These are phyloP conservation scores for Flaveria ramosissima DNA, from an alignment of 129 eudicot species.

Conservation along the genomic window DNA sequence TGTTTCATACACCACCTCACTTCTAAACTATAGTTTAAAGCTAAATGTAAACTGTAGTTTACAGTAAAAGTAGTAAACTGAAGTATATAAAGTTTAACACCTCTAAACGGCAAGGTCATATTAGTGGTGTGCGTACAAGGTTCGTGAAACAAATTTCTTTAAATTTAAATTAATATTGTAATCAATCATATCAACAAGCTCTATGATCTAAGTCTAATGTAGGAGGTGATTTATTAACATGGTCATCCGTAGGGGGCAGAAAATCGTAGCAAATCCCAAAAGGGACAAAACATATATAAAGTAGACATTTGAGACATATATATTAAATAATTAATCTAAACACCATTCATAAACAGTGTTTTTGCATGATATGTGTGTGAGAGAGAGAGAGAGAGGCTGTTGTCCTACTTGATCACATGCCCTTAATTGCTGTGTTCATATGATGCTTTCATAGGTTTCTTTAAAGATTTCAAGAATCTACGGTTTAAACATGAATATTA, in stretches of 20 bases:
- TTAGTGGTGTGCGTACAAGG: no score
- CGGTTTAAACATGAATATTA: constrained; percentile 2
- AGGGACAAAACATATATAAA: constrained; percentile 50
- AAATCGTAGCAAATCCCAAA: constrained; percentile 57
- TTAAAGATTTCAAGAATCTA: constrained; percentile 18
- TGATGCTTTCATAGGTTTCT: constrained; percentile 2
- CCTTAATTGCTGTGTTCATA: background rate
- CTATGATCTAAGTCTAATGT: constrained; percentile 22
- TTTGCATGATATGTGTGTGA: constrained; percentile 64
- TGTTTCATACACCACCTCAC: no score
- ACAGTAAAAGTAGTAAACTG: no score
- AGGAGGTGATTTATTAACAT: constrained; percentile 34
- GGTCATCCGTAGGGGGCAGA: constrained; percentile 58
- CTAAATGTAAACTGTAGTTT: no score
- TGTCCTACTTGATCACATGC: constrained; percentile 23
- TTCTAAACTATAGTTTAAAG: no score
- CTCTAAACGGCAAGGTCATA: no score
- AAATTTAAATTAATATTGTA: background rate
- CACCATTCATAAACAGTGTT: constrained; percentile 47
- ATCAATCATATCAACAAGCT: constrained; percentile 16
- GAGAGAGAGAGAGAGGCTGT: background rate
- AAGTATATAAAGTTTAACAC: no score
- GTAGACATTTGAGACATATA: constrained; percentile 35
- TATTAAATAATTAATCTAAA: constrained; percentile 29
- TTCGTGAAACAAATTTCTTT: no score